Evolutionary conservation across 768 basidiomycete species (phyloP).

Genomic region (Tephrocybe rancida): DNA sequence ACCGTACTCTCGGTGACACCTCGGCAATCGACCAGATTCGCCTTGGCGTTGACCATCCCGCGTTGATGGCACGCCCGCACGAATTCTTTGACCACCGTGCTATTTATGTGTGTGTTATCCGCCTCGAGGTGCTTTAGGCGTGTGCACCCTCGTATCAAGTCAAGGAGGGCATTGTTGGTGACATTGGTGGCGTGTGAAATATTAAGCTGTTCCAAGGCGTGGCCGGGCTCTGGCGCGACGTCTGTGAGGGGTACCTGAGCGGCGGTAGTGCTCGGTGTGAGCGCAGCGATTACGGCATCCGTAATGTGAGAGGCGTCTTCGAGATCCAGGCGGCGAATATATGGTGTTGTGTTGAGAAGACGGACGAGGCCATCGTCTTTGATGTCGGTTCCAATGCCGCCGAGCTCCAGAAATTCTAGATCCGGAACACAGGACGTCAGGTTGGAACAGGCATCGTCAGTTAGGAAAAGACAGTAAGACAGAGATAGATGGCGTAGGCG

Average conservation of each 20-base stretch:
- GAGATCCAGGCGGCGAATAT: constrained; percentile 78
- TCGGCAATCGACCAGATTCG: constrained; percentile 80
- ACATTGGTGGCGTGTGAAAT: constrained; percentile 70
- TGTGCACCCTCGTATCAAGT: constrained; percentile 65
- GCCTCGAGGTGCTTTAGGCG: constrained; percentile 70
- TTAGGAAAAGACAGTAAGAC: constrained; percentile 70
- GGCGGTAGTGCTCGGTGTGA: constrained; percentile 51
- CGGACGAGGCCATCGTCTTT: constrained; percentile 74
- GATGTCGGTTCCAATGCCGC: constrained; percentile 69
- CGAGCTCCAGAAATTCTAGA: constrained; percentile 80
- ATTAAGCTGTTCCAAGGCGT: constrained; percentile 70
- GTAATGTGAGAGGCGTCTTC: constrained; percentile 80
- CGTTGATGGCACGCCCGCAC: constrained; percentile 56
- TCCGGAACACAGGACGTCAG: constrained; percentile 70
- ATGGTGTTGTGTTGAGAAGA: constrained; percentile 68
- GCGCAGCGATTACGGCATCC: constrained; percentile 64
- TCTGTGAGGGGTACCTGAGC: constrained; percentile 1
- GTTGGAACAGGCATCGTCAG: constrained; percentile 74
- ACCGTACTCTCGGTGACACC: constrained; percentile 61
- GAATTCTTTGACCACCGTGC: constrained; percentile 65
- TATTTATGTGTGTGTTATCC: constrained; percentile 77
- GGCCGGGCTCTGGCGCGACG: constrained; percentile 51
- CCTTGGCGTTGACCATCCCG: constrained; percentile 47
- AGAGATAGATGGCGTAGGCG: constrained; percentile 73
- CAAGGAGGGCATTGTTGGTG: constrained; percentile 62